phyloP scores from a whole-genome alignment of 805 yeast species.

The Lipomyces starkeyi region DNA sequence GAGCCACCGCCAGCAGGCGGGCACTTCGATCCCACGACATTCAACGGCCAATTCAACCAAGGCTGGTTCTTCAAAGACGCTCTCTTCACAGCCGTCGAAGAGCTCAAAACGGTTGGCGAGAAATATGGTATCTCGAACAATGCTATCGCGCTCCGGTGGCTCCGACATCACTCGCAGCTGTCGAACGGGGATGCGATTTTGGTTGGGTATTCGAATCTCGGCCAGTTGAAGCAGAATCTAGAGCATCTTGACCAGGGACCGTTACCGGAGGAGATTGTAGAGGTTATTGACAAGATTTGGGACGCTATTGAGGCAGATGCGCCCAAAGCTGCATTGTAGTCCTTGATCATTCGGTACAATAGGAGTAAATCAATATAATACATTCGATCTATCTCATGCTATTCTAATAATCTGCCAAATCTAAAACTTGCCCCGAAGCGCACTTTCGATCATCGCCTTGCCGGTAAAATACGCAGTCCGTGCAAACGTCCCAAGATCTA shows the following conservation, averaged over 20 bases:
- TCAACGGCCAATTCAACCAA: conserved; percentile 20
- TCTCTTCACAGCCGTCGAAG: conserved; percentile 30
- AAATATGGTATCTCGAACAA: conserved; percentile 26
- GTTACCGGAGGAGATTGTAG: conserved; percentile 36
- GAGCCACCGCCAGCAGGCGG: conserved; percentile 24
- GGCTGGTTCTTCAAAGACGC: conserved; percentile 27
- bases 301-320: conserved; percentile 38
- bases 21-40: conserved; percentile 29
- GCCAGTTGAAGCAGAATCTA: conserved; percentile 23
- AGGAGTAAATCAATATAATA: background rate
- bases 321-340: conserved; percentile 21
- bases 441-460: conserved; percentile 72
- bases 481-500: conserved; percentile 72
- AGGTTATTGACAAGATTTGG: conserved; percentile 40
- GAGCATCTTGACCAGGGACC: conserved; percentile 39
- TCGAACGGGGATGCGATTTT: conserved; percentile 26
- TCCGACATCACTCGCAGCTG: conserved; percentile 32
- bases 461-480: conserved; percentile 79
- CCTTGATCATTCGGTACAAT: background rate
- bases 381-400: background rate
- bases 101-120: conserved; percentile 17
- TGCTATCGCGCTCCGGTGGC: conserved; percentile 34
- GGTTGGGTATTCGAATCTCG: conserved; percentile 25
- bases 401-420: background rate
- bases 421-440: conserved; percentile 72